phyloP scores from a whole-genome alignment of 2,329 filamentous ascomycete species.

The Coleophoma crateriformis region DNA sequence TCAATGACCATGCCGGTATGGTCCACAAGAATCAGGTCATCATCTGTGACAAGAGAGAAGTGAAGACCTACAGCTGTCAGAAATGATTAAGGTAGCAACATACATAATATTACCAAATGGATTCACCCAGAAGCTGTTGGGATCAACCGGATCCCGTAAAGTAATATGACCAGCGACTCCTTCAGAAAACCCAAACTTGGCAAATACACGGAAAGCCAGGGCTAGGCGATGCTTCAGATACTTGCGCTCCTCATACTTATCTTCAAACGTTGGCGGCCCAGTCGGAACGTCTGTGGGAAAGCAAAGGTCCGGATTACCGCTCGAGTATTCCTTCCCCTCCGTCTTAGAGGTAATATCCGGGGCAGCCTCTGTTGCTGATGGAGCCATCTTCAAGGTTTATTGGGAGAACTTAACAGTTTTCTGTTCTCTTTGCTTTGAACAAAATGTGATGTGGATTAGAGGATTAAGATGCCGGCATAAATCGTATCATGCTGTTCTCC shows the following conservation, averaged over 20 bases:
- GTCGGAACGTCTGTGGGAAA: constrained; percentile 6
- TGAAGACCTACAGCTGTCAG: constrained; percentile 23
- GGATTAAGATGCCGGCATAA: too few species aligned
- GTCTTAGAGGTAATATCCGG: background rate
- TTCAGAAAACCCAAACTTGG: constrained; percentile 34
- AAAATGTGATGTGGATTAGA: too few species aligned
- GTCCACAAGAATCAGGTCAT: constrained; percentile 59
- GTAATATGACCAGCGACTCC: constrained; percentile 37
- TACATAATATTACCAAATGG: constrained; percentile 32
- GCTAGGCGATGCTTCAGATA: constrained; percentile 34
- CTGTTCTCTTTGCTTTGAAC: background rate
- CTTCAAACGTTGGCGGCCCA: constrained; percentile 40
- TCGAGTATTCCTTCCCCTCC: background rate
- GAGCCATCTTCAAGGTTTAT: background rate
- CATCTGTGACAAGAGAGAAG: constrained; percentile 29
- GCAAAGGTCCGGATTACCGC: constrained; percentile 2
- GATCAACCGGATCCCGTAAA: constrained; percentile 12
- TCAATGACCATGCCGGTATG: constrained; percentile 54
- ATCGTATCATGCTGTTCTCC: too few species aligned
- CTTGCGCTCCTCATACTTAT: constrained; percentile 19
- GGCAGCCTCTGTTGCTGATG: background rate
- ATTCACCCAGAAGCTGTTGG: constrained; percentile 13
- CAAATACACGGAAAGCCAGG: constrained; percentile 38
- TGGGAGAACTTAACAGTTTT: background rate
- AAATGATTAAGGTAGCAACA: too few species aligned